Evolutionary conservation across 208 protist genomes (phyloP).

Genomic region (Angomonas ambiguus): DNA sequence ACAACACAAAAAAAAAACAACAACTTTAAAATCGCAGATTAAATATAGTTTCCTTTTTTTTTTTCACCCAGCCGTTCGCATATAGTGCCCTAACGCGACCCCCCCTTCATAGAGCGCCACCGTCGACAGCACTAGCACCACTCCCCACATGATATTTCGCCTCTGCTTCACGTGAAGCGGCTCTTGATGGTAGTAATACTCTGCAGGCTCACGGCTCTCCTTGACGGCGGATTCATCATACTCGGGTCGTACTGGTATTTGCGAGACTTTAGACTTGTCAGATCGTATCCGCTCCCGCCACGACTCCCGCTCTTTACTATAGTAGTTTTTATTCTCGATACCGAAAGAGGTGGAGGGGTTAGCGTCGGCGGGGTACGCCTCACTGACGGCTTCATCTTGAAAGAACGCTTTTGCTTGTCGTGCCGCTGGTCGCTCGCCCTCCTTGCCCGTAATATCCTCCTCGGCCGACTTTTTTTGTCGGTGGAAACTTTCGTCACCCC

Average conservation of each 20-base stretch:
- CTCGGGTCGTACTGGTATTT: constrained; percentile 38
- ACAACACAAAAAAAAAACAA: neutral
- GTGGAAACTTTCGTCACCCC: constrained; percentile 51
- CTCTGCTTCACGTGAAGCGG: constrained; percentile 27
- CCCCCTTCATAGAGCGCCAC: constrained; percentile 11
- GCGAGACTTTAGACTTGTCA: constrained; percentile 50
- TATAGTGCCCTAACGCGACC: constrained; percentile 17
- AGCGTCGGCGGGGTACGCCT: no score
- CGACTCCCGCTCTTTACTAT: neutral
- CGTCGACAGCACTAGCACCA: constrained; percentile 13
- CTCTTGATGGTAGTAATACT: constrained; percentile 66
- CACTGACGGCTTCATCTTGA: constrained; percentile 27
- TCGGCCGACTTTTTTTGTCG: constrained; percentile 44
- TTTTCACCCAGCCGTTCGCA: constrained; percentile 33
- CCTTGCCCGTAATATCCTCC: constrained; percentile 58
- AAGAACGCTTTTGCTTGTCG: constrained; percentile 71
- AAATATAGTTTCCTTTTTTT: neutral
- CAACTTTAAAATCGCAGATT: no score
- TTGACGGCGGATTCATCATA: constrained; percentile 70
- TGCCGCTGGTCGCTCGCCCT: constrained; percentile 47
- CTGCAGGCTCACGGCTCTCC: constrained; percentile 45
- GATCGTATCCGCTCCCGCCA: neutral
- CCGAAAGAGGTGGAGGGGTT: constrained; percentile 48
- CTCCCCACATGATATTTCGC: constrained; percentile 19
- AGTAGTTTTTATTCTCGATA: constrained; percentile 36